Percentiles rank a stretch among this genome's conserved stretches.
Evolutionary conservation across 495 filamentous ascomycete species (phyloP).

Genomic region (Neurospora sp.): DNA sequence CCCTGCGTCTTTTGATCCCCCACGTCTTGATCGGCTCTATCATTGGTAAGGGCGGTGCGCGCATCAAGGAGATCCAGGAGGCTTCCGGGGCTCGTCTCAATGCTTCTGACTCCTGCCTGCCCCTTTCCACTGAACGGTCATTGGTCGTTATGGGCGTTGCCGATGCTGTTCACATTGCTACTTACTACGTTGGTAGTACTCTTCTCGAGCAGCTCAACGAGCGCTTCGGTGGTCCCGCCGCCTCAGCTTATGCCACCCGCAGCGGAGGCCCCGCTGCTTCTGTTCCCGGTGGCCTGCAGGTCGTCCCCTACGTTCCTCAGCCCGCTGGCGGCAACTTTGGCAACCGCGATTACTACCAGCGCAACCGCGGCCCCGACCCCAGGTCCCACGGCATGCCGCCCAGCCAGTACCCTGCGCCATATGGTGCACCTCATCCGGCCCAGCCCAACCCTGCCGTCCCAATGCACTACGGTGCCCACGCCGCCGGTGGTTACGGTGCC

Average conservation of each 20-base stretch:
- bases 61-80: slow-evolving; percentile 98
- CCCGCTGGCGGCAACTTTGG: slow-evolving; percentile 86
- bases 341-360: slow-evolving; percentile 68
- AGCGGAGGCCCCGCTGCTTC: slow-evolving; percentile 87
- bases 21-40: slow-evolving; percentile 97
- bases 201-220: slow-evolving; percentile 93
- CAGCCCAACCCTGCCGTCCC: slow-evolving; percentile 56
- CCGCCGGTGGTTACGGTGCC: slow-evolving; percentile 48
- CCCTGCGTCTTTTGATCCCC: slow-evolving; percentile 87
- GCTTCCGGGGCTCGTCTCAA: slow-evolving; percentile 93
- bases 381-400: slow-evolving; percentile 43
- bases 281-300: slow-evolving; percentile 94
- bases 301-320: slow-evolving; percentile 90
- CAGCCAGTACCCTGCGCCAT: slow-evolving; percentile 38
- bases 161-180: slow-evolving; percentile 94
- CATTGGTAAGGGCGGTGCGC: slow-evolving; percentile 89
- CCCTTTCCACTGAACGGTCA: slow-evolving; percentile 88
- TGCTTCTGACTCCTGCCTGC: slow-evolving; percentile 88
- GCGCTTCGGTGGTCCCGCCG: slow-evolving; percentile 88
- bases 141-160: slow-evolving; percentile 88
- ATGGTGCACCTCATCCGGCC: slow-evolving; percentile 52
- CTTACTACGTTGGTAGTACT: slow-evolving; percentile 95
- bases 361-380: slow-evolving; percentile 58
- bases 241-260: slow-evolving; percentile 91
- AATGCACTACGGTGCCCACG: slow-evolving; percentile 56